A percentile compares a stretch with the other conserved stretches of the same genome.
phyloP scores from a whole-genome alignment of 768 basidiomycete species.

The Rhodotorula sphaerocarpa region DNA sequence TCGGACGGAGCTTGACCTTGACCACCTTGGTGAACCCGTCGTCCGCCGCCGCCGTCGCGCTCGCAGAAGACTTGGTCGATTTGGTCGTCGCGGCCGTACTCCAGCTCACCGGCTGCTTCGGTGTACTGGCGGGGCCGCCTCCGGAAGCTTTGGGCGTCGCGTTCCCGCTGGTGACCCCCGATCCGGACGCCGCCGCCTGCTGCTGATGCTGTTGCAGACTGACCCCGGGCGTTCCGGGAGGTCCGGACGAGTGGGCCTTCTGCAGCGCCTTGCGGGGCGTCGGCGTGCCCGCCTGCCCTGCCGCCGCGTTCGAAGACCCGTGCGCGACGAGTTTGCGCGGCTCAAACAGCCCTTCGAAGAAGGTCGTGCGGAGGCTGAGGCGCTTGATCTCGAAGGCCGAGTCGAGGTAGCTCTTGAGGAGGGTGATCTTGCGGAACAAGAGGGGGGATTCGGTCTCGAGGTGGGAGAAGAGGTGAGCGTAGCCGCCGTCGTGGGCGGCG shows the following conservation, averaged over 20 bases:
- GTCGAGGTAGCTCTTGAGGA: slow-evolving; percentile 20
- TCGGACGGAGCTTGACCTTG: slow-evolving; percentile 1
- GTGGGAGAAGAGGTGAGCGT: slow-evolving; percentile 16
- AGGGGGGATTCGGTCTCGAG: slow-evolving; percentile 17
- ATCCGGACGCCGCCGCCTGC: no score
- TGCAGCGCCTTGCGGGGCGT: neutral
- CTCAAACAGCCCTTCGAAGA: slow-evolving; percentile 26
- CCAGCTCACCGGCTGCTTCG: neutral
- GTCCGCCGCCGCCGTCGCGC: neutral
- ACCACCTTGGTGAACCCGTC: neutral
- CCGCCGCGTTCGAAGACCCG: neutral
- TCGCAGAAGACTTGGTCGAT: neutral
- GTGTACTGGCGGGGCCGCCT: no score
- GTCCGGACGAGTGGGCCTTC: neutral
- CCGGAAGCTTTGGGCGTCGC: neutral
- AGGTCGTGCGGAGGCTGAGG: slow-evolving; percentile 8
- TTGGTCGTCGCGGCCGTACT: neutral
- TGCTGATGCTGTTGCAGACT: neutral
- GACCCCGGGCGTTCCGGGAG: neutral
- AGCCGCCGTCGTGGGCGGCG: slow-evolving; percentile 28
- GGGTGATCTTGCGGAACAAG: slow-evolving; percentile 12
- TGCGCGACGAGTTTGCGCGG: slow-evolving; percentile 13
- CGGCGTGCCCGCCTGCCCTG: neutral
- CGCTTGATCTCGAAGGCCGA: slow-evolving; percentile 30
- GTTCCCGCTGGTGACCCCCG: neutral